phyloP scores from a whole-genome alignment of 2,329 filamentous ascomycete genomes.

The Ramularia collo-cygni region DNA sequence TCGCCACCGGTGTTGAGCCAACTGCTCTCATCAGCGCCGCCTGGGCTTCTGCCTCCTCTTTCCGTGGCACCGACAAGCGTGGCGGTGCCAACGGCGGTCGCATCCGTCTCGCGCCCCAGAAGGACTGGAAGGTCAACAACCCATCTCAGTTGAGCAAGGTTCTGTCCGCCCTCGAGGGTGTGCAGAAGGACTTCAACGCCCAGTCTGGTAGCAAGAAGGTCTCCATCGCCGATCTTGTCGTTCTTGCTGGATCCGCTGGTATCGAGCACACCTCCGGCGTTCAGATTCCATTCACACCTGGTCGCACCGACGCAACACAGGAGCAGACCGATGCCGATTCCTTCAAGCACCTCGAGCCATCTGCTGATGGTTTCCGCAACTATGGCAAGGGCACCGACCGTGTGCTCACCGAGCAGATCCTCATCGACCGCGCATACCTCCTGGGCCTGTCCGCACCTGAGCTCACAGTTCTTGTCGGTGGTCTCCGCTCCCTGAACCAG shows the following conservation, averaged over 20 bases:
- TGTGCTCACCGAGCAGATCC: conserved; percentile 59
- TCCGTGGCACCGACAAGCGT: conserved; percentile 71
- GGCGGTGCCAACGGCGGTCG: conserved; percentile 75
- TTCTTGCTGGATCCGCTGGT: conserved; percentile 63
- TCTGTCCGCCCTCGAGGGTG: conserved; percentile 52
- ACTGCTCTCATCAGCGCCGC: conserved; percentile 59
- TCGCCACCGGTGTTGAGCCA: conserved; percentile 54
- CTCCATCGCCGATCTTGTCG: conserved; percentile 71
- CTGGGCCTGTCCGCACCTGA: conserved; percentile 66
- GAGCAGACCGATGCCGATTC: conserved; percentile 64
- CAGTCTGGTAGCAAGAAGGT: conserved; percentile 58
- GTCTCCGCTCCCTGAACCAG: conserved; percentile 60
- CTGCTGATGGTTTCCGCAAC: conserved; percentile 73
- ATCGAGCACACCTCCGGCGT: conserved; percentile 64
- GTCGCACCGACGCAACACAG: conserved; percentile 63
- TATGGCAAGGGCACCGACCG: conserved; percentile 58
- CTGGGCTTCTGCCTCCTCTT: conserved; percentile 65
- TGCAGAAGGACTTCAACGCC: conserved; percentile 62
- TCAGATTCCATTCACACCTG: conserved; percentile 64
- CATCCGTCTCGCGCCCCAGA: conserved; percentile 66
- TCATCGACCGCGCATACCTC: conserved; percentile 65
- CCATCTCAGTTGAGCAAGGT: conserved; percentile 58
- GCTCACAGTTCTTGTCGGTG: conserved; percentile 63
- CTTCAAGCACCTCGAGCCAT: conserved; percentile 60
- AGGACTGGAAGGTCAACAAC: conserved; percentile 69